Base-by-base conservation (phyloP, 2,329 filamentous ascomycete genomes). In the Graphilbum fragrans region DNA sequence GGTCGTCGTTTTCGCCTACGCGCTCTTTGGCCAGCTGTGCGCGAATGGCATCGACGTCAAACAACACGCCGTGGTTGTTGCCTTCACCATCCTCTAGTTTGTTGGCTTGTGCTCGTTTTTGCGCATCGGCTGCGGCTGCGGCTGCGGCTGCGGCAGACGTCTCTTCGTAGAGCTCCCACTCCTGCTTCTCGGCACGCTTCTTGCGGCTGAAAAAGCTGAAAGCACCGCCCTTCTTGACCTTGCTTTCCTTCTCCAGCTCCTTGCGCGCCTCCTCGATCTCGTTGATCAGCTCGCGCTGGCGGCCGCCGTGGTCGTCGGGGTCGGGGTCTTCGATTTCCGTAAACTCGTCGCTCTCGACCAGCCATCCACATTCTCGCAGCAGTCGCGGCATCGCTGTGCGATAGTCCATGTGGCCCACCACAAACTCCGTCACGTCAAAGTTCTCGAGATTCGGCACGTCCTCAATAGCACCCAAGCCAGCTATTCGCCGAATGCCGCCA, bases 321-420 rank as follows among this genome's bases (percentile, higher is more conserved):
- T 98, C 92, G 0, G 92, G 87, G 51, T 98, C 92, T 57, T 96
- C 92, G 45, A 98, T 96, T 61, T 98, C 92, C 1, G 76, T 80
- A 55, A 96, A 98, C 57, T 96, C 90, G 52, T 95, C 87, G 49
- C 82, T 88, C 54, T 94, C 81, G 4, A 96, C 85, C 41, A 81
- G 65, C 87, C 88, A 98, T 16, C 88, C 92, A 29, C 88, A 86
- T 56, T 90, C 82, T 47, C 86, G 78, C 39, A 98, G 69, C 17
- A 98, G 69, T 43, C 77, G 77, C 16, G 92, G 92, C 82, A 98
- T 96, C 31, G 87, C 85, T 21, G 77, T 76, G 58, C 92, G 85
- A 62, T 98, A 98, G 40, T 92, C 85, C 90, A 96, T 96, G 57
- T 98, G 92, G 1, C 92, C 90, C 22, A 80, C 77, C 16, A 96